Evolutionary conservation across 768 basidiomycete species (phyloP), one percentile per base, ranked within the genome.

Genomic region (Polyporus arcularius): DNA sequence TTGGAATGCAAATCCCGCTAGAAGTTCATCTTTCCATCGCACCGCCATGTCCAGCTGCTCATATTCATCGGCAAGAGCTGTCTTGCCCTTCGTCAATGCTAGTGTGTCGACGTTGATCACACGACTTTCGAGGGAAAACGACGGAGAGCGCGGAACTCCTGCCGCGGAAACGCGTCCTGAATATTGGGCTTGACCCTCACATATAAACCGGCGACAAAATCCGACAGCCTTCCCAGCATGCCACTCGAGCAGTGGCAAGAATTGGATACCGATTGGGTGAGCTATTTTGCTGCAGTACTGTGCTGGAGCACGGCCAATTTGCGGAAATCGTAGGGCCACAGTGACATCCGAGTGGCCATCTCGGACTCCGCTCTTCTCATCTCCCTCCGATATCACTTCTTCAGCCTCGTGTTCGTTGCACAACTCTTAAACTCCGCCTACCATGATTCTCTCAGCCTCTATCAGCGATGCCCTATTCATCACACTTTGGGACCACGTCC

Each of bases 401-500:
- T 30, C 52, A 28, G n/a, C 32, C 40, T 38, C 41, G 30, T 6
- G 28, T 26, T 28, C 31, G 11, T 28, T 21, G 46, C 21, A 35
- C 21, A n/a, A 47, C 11, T 28, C 50, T 46, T 11, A 42, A 12
- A 8, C 5, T n/a, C 32, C 9, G 10, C 4, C 38, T 15, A 18
- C 30, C n/a, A 68, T 65, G 65, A 21, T 54, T 11, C 53, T 47
- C 45, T 47, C 65, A 31, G 40, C 48, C 38, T 52, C 57, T 18
- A 56, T 65, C 30, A 5, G 57, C 9, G 61, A 63, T 51, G 53
- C 47, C 3, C 31, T 65, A 6, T 55, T 70, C 2, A 46, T 55
- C 54, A 58, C 46, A 32, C 32, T 70, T 50, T 63, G 63, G 51
- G 55, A 64, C 7, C 53, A 60, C 50, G 43, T 70, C 21, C 65